Evolutionary conservation across 23 red algal genomes (phyloP), one percentile per base, ranked within the genome.

Genomic region (Gracilaria gracilis): DNA sequence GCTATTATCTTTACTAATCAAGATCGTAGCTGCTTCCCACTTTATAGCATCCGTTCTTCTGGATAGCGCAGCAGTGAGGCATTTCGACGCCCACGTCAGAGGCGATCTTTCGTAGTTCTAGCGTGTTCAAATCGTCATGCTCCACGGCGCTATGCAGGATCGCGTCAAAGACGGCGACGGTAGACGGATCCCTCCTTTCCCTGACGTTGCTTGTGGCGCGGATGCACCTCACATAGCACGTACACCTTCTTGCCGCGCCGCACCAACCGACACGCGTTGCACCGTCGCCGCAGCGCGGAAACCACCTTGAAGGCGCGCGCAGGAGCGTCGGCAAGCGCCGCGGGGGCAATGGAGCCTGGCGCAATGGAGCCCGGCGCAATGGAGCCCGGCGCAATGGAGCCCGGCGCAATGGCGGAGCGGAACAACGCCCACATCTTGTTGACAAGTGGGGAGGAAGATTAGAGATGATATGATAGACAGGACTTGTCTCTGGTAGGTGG

Each of bases 121-220:
- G n/a, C n/a, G n/a, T n/a, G n/a, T n/a, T n/a, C n/a, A n/a, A n/a
- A n/a, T n/a, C n/a, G n/a, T n/a, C n/a, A n/a, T n/a, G n/a, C n/a
- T n/a, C n/a, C n/a, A n/a, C n/a, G n/a, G n/a, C n/a, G n/a, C n/a
- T n/a, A n/a, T n/a, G n/a, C n/a, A n/a, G n/a, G n/a, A n/a, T n/a
- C n/a, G n/a, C n/a, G n/a, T n/a, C 76, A 90, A 8, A 35, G 48
- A 12, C 57, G 53, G 0, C 71, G 55, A 0, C 71, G 55, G 74
- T 94, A 94, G 0, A 70, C 62, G 38, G 88, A 69, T 14, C 95
- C 88, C 0, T 80, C 86, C 39, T 88, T 86, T 14, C 96, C 96
- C 62, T 95, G 93, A 46, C 96, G 79, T 59, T 98, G 96, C 84
- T 98, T 98, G 93, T 98, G 96, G 20, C 94, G 89, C 64, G 96